Base-by-base conservation (phyloP, 805 yeast genomes). In the Kodamaea restingae region DNA sequence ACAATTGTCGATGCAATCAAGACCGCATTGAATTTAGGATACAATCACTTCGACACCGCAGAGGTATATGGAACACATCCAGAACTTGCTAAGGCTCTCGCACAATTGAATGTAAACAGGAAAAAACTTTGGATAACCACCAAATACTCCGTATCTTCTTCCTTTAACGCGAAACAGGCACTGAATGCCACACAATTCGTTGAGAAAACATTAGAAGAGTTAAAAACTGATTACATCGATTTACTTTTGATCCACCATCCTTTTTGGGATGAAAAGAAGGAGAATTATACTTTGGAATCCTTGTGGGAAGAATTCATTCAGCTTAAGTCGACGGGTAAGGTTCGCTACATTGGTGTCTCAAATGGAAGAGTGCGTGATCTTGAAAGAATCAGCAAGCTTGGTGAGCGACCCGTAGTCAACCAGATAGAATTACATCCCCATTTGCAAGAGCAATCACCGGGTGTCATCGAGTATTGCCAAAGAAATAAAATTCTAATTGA, bases 191-290 rank as follows among this genome's bases (percentile, higher is more conserved):
- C 67, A 24, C 73, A 63, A 24, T 66, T 75, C 6, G 55, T 77
- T 18, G 63, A 67, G 27, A 53, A 60, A 8, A 70, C 75, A 0
- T 60, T 76, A 53, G 51, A 66, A 33, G 68, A 68, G 18, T 61
- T 80, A 50, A 63, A 61, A 0, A 54, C 73, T 18, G 73, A 71
- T 2, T 80, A 80, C 48, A 66, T 79, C 36, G 87, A 81, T 50
- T 59, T 80, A 41, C 77, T 73, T 44, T 63, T 83, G 51, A 52
- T 83, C 32, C 91, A 83, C 54, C 60, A 76, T 14, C 87, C 87
- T 4, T 73, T 72, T 47, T 67, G 78, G 49, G 64, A 63, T 20
- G 39, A 46, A 15, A 8, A 34, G 9, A 40, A 36, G 32, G 35
- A 40, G 36, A 43, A 43, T 28, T 50, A 52, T 38, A 43, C 47